These are phyloP conservation scores for Penicillium sp. DNA, from an alignment of 2,329 filamentous ascomycete species.

Conservation along the genomic window DNA sequence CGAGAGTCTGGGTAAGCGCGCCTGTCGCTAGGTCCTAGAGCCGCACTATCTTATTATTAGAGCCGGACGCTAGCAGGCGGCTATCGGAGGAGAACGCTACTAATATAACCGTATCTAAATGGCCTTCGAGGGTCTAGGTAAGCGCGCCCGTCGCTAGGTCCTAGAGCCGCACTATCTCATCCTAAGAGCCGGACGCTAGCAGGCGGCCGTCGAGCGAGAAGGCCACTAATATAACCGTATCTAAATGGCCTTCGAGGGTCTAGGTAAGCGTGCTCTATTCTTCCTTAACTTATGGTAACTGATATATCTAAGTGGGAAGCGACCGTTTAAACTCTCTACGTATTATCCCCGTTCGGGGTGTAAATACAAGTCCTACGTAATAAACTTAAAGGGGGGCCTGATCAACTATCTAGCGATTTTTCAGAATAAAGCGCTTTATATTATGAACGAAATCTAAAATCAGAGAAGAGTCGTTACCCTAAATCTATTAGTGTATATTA, in stretches of 20 bases:
- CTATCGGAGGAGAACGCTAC: neutral
- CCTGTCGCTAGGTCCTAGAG: neutral
- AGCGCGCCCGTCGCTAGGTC: constrained; percentile 4
- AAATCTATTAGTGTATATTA: no score
- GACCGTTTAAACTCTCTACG: no score
- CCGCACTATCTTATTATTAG: neutral
- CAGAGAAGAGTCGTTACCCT: neutral
- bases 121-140: neutral
- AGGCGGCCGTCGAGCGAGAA: neutral
- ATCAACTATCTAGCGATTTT: no score
- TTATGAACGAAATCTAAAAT: no score
- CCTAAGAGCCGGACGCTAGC: neutral
- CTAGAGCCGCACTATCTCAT: neutral
- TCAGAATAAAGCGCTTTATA: no score
- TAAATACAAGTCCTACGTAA: no score
- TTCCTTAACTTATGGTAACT: no score
- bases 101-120: neutral
- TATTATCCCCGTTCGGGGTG: no score
- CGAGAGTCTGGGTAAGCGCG: no score
- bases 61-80: neutral
- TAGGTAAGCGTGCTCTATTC: no score
- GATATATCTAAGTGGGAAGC: no score
- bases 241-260: neutral
- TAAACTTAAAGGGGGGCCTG: no score
- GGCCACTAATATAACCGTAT: neutral